Evolutionary conservation across 768 basidiomycete genomes (phyloP).

Genomic region (Rhodotorula sphaerocarpa): DNA sequence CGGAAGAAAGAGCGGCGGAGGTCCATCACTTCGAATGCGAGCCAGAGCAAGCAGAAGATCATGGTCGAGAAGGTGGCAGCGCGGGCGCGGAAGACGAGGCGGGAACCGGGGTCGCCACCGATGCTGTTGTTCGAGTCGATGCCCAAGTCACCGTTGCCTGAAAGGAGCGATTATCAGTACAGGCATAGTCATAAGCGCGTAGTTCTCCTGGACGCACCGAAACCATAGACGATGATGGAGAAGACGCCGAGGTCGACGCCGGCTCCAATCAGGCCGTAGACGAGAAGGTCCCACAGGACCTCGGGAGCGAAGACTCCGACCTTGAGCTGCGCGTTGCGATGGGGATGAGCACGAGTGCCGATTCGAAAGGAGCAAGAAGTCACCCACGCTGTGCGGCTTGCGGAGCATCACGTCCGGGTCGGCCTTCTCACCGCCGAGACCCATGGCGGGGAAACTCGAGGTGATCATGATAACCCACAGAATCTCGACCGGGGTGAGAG

Average conservation of each 20-base stretch:
- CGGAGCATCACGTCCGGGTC: slow-evolving; percentile 46
- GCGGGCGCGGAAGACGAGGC: slow-evolving; percentile 45
- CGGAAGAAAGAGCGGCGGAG: slow-evolving; percentile 41
- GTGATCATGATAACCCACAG: slow-evolving; percentile 52
- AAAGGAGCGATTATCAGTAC: slow-evolving; percentile 12
- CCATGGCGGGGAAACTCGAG: slow-evolving; percentile 53
- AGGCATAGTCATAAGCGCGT: no score
- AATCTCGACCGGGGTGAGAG: slow-evolving; percentile 45
- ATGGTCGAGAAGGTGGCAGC: slow-evolving; percentile 43
- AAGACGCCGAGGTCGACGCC: slow-evolving; percentile 38
- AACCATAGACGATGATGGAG: slow-evolving; percentile 43
- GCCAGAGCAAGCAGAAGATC: slow-evolving; percentile 33
- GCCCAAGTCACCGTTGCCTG: neutral
- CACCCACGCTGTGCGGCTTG: slow-evolving; percentile 24
- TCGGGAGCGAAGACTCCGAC: slow-evolving; percentile 44
- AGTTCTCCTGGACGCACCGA: slow-evolving; percentile 32
- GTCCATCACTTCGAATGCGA: slow-evolving; percentile 39
- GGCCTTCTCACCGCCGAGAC: slow-evolving; percentile 52
- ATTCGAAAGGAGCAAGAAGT: neutral
- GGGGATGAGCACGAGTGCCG: neutral
- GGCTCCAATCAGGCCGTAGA: slow-evolving; percentile 46
- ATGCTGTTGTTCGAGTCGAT: slow-evolving; percentile 40
- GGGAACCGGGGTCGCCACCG: slow-evolving; percentile 40
- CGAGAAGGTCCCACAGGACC: slow-evolving; percentile 43
- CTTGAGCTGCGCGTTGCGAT: slow-evolving; percentile 36